Evolutionary conservation across 2,329 filamentous ascomycete genomes (phyloP), one percentile per base, ranked within the genome.

Genomic region (Exserohilum turcica): DNA sequence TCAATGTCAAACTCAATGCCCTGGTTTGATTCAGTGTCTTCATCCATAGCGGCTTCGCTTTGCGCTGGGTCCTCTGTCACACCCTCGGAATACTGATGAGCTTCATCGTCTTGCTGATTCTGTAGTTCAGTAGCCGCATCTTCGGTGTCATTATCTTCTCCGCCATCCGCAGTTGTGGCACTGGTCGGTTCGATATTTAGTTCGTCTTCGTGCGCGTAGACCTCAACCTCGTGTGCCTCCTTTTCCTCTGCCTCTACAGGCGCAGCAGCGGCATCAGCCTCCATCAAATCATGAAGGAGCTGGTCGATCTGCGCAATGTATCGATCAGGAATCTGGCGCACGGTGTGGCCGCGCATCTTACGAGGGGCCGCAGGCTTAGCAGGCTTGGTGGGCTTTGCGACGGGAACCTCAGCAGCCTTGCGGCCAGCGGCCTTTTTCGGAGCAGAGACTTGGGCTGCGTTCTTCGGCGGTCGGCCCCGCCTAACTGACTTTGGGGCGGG

Each of bases 281-380:
- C 39, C 28, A 53, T 38, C 3, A 56, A 36, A 2, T 45, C 45
- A 2, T 38, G 24, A 6, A 53, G 37, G 31, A 48, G 37, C 44
- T 56, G 39, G 8, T 56, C 43, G 6, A 56, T 31, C 19, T 48
- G 43, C 1, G 36, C 42, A 39, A 54, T 3, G 31, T 61, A 66
- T 44, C 57, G 65, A 42, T 71, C 64, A 1, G 64, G 63, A 7
- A 72, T 57, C n/a, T 71, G 64, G n/a, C 69, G 35, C 1, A 54
- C 29, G 1, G 65, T 67, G 46, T 62, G 62, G 21, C 68, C 67
- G 15, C 65, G 59, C 33, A 63, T 60, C 52, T 69, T 69, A 39
- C 67, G 67, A 29, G 65, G 60, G 21, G 44, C 61, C 3, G 28
- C 21, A 5, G 44, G 35, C 45, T 59, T 59, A 2, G 46, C 12